Conservation (phyloP, 345 rosid species). For the Melaleuca quinquenervia region DNA sequence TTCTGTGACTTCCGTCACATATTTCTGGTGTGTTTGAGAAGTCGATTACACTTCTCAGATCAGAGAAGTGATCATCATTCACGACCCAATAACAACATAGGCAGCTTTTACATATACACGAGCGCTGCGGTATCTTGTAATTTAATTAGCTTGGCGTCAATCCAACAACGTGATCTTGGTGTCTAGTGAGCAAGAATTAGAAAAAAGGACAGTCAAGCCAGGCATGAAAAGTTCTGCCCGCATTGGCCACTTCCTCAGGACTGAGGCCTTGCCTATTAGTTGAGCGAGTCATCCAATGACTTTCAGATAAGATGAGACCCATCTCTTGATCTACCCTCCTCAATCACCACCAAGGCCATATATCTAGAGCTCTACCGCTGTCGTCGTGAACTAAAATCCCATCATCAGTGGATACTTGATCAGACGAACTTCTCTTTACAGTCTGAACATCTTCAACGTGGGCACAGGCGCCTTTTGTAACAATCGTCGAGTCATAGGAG, state of each 20-base stretch:
- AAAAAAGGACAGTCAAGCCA: background rate
- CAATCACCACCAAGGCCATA: background rate
- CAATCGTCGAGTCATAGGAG: no score
- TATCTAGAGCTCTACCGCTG: background rate
- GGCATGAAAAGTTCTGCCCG: background rate
- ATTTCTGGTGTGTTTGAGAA: background rate
- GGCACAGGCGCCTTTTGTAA: background rate
- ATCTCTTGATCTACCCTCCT: background rate
- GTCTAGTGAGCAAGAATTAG: background rate
- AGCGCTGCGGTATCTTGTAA: background rate
- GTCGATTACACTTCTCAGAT: background rate
- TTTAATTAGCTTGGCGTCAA: background rate
- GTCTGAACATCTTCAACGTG: background rate
- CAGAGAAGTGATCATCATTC: background rate
- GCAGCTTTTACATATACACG: background rate
- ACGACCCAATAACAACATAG: background rate
- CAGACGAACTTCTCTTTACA: background rate
- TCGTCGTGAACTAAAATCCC: background rate
- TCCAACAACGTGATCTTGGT: background rate
- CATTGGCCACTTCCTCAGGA: background rate
- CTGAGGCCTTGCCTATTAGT: background rate
- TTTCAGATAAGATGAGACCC: background rate
- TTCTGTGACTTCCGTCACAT: background rate
- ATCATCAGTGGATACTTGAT: background rate
- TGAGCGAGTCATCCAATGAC: background rate